A percentile compares a stretch with the other conserved stretches of the same genome.
Evolutionary conservation across 2,329 filamentous ascomycete species (phyloP).

Genomic region (Calonectria naviculata): DNA sequence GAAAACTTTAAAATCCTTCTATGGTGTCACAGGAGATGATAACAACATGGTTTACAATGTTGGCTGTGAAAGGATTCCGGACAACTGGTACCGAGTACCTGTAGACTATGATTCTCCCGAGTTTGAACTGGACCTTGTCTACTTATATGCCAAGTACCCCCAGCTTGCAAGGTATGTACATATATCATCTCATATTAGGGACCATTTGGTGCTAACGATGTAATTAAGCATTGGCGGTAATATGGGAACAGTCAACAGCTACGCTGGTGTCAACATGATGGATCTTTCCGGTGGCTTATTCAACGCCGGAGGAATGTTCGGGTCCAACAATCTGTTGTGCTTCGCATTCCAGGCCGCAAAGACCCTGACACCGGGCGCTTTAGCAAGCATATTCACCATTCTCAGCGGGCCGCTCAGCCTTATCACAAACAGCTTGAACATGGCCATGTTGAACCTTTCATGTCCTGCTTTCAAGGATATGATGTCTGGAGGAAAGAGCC

Average conservation of each 20-base stretch:
- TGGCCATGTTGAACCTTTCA: neutral
- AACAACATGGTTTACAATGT: conserved; percentile 52
- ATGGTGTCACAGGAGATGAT: conserved; percentile 52
- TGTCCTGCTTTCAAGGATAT: neutral
- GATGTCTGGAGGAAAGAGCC: neutral
- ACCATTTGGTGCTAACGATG: neutral
- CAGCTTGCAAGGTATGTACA: neutral
- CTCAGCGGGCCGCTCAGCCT: neutral
- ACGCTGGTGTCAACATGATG: neutral
- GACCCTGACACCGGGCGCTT: neutral
- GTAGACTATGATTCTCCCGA: conserved; percentile 52
- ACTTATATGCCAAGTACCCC: neutral
- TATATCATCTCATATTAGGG: too few species aligned
- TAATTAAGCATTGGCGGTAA: neutral
- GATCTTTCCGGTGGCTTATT: neutral
- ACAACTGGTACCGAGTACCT: conserved; percentile 59
- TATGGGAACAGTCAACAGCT: neutral
- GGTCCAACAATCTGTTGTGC: neutral
- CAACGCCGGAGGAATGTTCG: neutral
- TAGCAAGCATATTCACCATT: neutral
- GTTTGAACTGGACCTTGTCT: neutral
- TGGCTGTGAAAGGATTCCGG: conserved; percentile 61
- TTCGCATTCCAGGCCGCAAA: neutral
- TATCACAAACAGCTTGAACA: neutral
- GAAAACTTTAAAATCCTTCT: conserved; percentile 57